Conservation (phyloP, 2,329 filamentous ascomycete species). For the Emergomyces pasteurianus region DNA sequence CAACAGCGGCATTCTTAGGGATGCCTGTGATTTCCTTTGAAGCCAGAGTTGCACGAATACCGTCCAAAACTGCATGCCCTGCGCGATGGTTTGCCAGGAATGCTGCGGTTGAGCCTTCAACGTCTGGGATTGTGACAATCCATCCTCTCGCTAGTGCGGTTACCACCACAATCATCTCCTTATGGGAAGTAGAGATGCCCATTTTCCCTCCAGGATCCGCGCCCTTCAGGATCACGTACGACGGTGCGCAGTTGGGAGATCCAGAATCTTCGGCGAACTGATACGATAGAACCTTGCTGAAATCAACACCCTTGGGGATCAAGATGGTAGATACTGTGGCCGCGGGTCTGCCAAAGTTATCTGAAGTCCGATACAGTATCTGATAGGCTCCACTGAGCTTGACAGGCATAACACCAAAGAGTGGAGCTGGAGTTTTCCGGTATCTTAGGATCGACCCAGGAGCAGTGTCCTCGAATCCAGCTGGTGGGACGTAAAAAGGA, state of each 20-base stretch:
- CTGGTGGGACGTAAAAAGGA: conserved; percentile 19
- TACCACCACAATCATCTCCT: conserved; percentile 21
- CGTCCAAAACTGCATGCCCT: conserved; percentile 35
- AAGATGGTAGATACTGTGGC: conserved; percentile 31
- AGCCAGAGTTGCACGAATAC: conserved; percentile 30
- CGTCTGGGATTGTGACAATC: conserved; percentile 39
- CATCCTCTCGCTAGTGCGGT: conserved; percentile 33
- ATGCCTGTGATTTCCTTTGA: conserved; percentile 21
- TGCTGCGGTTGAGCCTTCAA: conserved; percentile 32
- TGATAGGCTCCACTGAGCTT: conserved; percentile 21
- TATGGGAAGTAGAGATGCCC: conserved; percentile 22
- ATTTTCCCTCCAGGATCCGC: conserved; percentile 28
- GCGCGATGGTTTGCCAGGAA: conserved; percentile 32
- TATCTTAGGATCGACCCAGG: conserved; percentile 19
- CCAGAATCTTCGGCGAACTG: conserved; percentile 25
- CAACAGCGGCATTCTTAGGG: conserved; percentile 21
- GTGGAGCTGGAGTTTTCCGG: conserved; percentile 15
- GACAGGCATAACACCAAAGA: conserved; percentile 12
- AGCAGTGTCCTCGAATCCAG: conserved; percentile 15
- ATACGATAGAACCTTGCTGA: conserved; percentile 30
- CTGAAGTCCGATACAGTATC: conserved; percentile 31
- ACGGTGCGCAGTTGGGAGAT: conserved; percentile 18
- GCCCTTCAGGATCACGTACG: conserved; percentile 23
- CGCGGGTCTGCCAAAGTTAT: conserved; percentile 25
- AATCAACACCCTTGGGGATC: conserved; percentile 22